phyloP scores from a whole-genome alignment of 768 basidiomycete species.

The Gloeophyllum trabeum region DNA sequence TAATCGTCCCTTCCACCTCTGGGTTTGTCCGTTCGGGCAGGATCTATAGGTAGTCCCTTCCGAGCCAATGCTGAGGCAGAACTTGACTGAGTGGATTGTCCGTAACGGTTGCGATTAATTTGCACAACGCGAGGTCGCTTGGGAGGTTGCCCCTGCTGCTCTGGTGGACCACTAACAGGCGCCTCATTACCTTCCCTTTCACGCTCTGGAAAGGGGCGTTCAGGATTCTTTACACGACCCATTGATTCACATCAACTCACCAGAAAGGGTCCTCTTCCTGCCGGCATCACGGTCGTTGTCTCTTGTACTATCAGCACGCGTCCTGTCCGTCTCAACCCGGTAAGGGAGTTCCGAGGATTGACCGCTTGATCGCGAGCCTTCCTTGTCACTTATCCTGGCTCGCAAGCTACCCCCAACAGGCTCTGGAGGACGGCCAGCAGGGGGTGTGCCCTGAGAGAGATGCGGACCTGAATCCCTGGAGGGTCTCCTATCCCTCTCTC shows the following conservation, averaged over 20 bases:
- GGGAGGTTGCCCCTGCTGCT: constrained; percentile 31
- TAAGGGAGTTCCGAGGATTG: too few relatives aligned
- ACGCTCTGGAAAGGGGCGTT: constrained; percentile 56
- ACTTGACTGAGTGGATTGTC: neutral
- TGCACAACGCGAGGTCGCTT: constrained; percentile 55
- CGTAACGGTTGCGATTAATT: constrained; percentile 27
- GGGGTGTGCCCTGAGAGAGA: neutral
- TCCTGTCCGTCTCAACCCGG: too few relatives aligned
- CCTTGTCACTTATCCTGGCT: constrained; percentile 55
- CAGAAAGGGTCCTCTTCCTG: constrained; percentile 60
- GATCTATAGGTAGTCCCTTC: constrained; percentile 53
- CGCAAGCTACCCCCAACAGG: constrained; percentile 26
- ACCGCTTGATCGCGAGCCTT: constrained; percentile 25
- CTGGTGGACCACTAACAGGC: constrained; percentile 18
- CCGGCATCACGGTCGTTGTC: constrained; percentile 57
- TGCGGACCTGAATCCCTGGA: neutral
- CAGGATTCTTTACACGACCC: too few relatives aligned
- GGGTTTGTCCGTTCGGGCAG: constrained; percentile 44
- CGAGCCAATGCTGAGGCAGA: constrained; percentile 11
- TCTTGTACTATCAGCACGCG: too few relatives aligned
- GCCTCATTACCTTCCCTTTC: constrained; percentile 41
- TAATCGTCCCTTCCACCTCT: constrained; percentile 44
- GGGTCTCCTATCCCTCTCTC: constrained; percentile 1
- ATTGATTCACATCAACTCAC: too few relatives aligned
- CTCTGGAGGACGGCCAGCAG: too few relatives aligned